A percentile compares a stretch with the other conserved stretches of the same genome.
Evolutionary conservation across 2,329 filamentous ascomycete species (phyloP).

Genomic region (Xylaria sp.): DNA sequence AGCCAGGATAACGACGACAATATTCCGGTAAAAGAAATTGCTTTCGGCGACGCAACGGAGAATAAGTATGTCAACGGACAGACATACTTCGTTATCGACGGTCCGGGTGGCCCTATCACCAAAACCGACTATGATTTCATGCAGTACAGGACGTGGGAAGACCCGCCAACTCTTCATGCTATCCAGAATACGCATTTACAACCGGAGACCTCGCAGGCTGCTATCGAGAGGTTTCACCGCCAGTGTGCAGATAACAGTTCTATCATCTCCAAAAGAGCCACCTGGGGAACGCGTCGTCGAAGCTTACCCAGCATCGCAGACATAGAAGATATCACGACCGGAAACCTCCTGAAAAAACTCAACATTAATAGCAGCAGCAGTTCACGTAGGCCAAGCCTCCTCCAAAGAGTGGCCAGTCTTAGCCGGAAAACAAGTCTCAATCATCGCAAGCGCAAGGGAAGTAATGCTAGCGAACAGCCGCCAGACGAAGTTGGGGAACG

Average conservation of each 20-base stretch:
- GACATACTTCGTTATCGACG: constrained; percentile 42
- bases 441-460: constrained; percentile 43
- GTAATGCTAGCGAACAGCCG: constrained; percentile 35
- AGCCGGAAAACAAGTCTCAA: constrained; percentile 46
- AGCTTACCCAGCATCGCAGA: constrained; percentile 58
- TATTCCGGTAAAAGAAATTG: constrained; percentile 39
- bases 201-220: constrained; percentile 47
- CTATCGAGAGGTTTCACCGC: constrained; percentile 48
- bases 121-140: constrained; percentile 47
- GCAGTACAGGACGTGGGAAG: constrained; percentile 44
- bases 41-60: constrained; percentile 43
- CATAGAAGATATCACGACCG: constrained; percentile 53
- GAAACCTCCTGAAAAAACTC: constrained; percentile 59
- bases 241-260: constrained; percentile 53
- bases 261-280: constrained; percentile 58
- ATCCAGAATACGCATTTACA: constrained; percentile 41
- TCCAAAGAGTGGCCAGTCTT: constrained; percentile 47
- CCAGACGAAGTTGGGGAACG: constrained; percentile 24
- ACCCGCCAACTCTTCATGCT: constrained; percentile 42
- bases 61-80: constrained; percentile 47
- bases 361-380: constrained; percentile 42
- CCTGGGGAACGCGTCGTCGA: constrained; percentile 63
- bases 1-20: constrained; percentile 27
- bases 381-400: constrained; percentile 47
- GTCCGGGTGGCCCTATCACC: constrained; percentile 37